These are phyloP conservation scores for Truncatella angustata DNA, from an alignment of 2,329 filamentous ascomycete species.

Conservation along the genomic window DNA sequence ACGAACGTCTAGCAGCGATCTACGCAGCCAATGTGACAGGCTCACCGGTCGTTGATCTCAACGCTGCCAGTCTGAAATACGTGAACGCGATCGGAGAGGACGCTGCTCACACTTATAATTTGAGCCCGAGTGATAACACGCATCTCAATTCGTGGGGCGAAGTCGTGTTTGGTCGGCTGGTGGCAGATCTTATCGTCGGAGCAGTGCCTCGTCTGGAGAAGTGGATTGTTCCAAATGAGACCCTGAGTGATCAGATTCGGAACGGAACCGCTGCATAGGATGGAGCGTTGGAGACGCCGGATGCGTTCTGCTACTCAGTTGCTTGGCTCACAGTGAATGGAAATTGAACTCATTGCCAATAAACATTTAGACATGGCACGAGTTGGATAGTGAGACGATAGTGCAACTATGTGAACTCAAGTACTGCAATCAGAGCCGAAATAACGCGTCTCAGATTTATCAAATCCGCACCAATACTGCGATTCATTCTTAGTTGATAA, in stretches of 20 bases:
- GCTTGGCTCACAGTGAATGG: no score
- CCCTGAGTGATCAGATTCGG: conserved; percentile 31
- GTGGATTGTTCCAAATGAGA: conserved; percentile 28
- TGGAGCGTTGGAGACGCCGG: not conserved
- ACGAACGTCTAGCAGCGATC: conserved; percentile 44
- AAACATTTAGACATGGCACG: no score
- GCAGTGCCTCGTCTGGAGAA: conserved; percentile 19
- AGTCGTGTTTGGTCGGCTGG: conserved; percentile 56
- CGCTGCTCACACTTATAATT: conserved; percentile 46
- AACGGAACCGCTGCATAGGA: conserved; percentile 33
- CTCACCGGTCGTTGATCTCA: conserved; percentile 46
- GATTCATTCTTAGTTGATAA: no score
- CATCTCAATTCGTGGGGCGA: conserved; percentile 55
- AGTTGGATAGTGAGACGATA: no score
- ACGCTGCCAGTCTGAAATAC: conserved; percentile 47
- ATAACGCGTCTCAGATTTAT: no score
- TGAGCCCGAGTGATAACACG: conserved; percentile 45
- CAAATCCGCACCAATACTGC: no score
- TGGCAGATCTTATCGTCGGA: conserved; percentile 47
- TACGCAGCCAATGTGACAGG: conserved; percentile 39
- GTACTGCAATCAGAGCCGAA: no score
- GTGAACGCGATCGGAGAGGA: conserved; percentile 49
- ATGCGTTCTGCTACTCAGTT: no score
- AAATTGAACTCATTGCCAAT: no score
- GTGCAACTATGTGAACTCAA: no score